Conservation (phyloP, 1,284 basidiomycete species). For the Heterobasidion irregulare region DNA sequence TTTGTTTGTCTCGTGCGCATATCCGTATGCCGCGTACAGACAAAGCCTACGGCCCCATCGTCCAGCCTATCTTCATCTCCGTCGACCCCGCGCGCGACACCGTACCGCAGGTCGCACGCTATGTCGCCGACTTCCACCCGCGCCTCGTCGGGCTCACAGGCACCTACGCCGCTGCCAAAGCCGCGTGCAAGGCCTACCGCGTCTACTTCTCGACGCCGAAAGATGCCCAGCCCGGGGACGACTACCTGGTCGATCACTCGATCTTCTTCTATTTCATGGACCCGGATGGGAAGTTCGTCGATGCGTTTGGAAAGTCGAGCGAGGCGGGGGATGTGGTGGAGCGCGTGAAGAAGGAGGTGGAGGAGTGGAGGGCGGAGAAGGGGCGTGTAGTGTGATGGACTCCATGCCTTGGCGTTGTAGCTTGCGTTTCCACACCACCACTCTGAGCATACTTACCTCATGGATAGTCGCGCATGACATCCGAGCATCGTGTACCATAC, state of each 20-base stretch:
- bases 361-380: slow-evolving; percentile 40
- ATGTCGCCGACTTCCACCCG: slow-evolving; percentile 84
- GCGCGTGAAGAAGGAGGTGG: slow-evolving; percentile 52
- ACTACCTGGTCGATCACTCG: slow-evolving; percentile 96
- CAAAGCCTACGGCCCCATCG: slow-evolving; percentile 52
- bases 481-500: background rate
- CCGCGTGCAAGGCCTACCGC: slow-evolving; percentile 89
- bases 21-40: slow-evolving; percentile 33
- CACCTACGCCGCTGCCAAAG: slow-evolving; percentile 79
- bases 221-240: slow-evolving; percentile 75
- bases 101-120: slow-evolving; percentile 47
- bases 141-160: slow-evolving; percentile 86
- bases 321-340: slow-evolving; percentile 63
- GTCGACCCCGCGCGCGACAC: slow-evolving; percentile 95
- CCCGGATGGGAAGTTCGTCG: slow-evolving; percentile 89
- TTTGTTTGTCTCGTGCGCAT: background rate
- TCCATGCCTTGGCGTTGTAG: background rate
- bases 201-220: slow-evolving; percentile 99
- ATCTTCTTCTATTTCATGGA: slow-evolving; percentile 99
- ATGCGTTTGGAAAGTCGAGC: slow-evolving; percentile 89
- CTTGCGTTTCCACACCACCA: background rate
- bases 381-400: slow-evolving; percentile 14
- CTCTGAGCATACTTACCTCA: background rate
- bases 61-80: slow-evolving; percentile 88
- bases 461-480: too few relatives aligned